Evolutionary conservation across 192 early-diverging fungal species (phyloP), one percentile per base, ranked within the genome.

Genomic region (Rhizophagus clarus): DNA sequence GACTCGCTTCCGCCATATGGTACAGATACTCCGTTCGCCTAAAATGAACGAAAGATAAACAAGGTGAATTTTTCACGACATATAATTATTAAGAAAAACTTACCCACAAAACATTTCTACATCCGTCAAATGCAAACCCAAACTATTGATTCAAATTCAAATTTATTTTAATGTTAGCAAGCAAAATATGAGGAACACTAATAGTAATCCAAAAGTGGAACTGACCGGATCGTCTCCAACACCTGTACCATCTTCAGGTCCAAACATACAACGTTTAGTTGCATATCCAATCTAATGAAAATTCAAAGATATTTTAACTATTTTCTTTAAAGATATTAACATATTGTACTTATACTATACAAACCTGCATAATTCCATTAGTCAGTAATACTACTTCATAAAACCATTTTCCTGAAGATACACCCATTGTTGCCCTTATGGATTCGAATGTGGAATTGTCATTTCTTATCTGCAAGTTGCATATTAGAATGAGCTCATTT

Each of bases 381-480:
- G 90, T 91, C 7, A 86, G 62, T 11, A 96, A 80, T 15, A 85
- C 73, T 2, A 95, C 87, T 81, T 96, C 95, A 77, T 93, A 96
- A 20, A 87, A 91, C 86, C 85, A 96, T 79, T 87, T 91, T 4
- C 93, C 94, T 14, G 81, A 72, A 12, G 67, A 82, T 5, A 94
- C 91, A 51, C 85, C 87, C 20, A 83, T 77, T 15, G 89, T 92
- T 0, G 85, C 84, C 20, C 91, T 80, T 14, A 92, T 87, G 61
- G 91, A 94, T 82, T 96, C 95, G 81, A 96, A 96, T 3, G 91
- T 90, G 45, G 94, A 92, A 28, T 90, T 87, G 51, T 93, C 94
- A 81, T 96, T 96, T 31, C 92, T 84, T 40, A 95, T 79, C 83
- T 95, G 76, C 14, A 42, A 42, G 40, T 93, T 72, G 34, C 15